Base-by-base conservation (phyloP, 169 alveolate species). In the Cryptosporidium parvum region DNA sequence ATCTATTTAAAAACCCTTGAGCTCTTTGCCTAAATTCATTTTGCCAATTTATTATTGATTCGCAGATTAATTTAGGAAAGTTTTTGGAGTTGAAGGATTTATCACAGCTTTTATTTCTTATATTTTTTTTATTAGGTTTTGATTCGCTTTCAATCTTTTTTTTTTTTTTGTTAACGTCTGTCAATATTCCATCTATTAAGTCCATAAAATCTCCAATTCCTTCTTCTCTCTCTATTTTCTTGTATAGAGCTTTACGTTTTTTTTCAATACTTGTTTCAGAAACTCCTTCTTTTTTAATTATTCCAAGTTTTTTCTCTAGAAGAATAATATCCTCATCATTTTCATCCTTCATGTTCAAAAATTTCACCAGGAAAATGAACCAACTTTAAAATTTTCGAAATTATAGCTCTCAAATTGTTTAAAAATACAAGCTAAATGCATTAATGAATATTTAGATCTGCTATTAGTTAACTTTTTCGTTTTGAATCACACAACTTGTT, bases 181-280 rank as follows among this genome's bases (percentile, higher is more conserved):
- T 35, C 9, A 80, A 31, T 14, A 80, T 80, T 29, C 51, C 65
- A 31, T 80, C 89, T n/a, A 80, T 14, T 44, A 80, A 16, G n/a
- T 51, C 18, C 89, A 80, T 62, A 29, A 80, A 80, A 61, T 62
- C 89, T 26, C 89, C 89, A 33, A 80, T 62, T 21, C 89, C 89
- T 3, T 65, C 72, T 26, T 80, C 89, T 62, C 39, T 65, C 16
- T 80, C 89, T 26, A 80, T 80, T 26, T 42, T 62, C 5, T 80
- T 42, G 67, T 80, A 80, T 65, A 80, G 12, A 0, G 58, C 45
- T 45, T 67, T 59, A 7, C 75, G 69, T 44, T 31, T 23, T 23
- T 80, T 80, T 31, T 61, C 45, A 21, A 39, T 33, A 29, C 7
- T 1, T 0, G 6, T 2, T 6, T 58, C 68, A 29, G 56, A 73